phyloP scores from a whole-genome alignment of 768 basidiomycete species.

The Mrakia gelida region DNA sequence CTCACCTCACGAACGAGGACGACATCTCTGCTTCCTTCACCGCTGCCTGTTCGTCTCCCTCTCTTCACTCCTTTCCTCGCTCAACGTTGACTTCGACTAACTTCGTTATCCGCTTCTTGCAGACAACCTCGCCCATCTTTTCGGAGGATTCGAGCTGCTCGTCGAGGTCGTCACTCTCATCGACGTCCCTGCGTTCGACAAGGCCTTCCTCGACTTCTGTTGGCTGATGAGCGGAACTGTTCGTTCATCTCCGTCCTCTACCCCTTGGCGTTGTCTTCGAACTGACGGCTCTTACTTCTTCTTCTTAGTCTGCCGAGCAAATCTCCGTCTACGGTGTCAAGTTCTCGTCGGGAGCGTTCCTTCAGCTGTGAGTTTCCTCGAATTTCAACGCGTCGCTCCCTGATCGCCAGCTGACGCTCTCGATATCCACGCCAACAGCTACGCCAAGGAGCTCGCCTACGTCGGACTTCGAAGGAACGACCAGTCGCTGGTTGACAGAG shows the following conservation, averaged over 20 bases:
- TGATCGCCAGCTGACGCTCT: too few species aligned
- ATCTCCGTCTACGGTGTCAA: conserved; percentile 5
- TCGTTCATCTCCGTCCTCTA: background rate
- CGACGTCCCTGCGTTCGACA: conserved; percentile 13
- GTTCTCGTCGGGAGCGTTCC: conserved; percentile 10
- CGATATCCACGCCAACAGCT: background rate
- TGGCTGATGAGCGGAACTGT: background rate
- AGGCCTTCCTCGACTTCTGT: conserved; percentile 20
- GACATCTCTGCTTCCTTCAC: conserved; percentile 20
- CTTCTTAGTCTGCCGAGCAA: conserved; percentile 4
- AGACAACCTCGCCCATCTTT: conserved; percentile 19
- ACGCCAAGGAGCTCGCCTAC: conserved; percentile 21
- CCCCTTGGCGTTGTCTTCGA: background rate
- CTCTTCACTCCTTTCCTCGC: background rate
- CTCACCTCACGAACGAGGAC: conserved; percentile 15
- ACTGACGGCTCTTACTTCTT: background rate
- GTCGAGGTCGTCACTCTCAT: conserved; percentile 18
- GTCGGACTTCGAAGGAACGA: background rate
- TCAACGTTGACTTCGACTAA: too few species aligned
- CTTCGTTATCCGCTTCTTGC: too few species aligned
- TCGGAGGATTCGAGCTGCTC: conserved; percentile 19
- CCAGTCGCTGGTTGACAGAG: conserved; percentile 16
- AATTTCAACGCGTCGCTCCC: background rate
- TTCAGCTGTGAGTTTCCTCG: conserved; percentile 10
- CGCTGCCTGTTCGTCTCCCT: background rate